Evolutionary conservation across 2,329 filamentous ascomycete genomes (phyloP), one percentile per base, ranked within the genome.

Genomic region (Fusarium cyanostomum): DNA sequence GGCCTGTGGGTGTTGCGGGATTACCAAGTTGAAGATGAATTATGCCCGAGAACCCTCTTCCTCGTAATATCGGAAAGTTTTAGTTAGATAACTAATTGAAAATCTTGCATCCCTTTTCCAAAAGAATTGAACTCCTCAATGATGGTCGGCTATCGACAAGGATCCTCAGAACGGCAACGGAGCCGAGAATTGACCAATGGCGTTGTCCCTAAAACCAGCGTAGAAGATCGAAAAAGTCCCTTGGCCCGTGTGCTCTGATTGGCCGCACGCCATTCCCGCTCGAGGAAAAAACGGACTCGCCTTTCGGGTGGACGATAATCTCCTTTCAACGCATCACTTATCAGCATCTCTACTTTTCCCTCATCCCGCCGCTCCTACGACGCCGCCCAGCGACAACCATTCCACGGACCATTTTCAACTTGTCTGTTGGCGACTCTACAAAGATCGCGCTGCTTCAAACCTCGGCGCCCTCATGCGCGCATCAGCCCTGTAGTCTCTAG

Each of bases 281-380:
- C 45, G 31, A 55, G 56, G 51, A 63, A 70, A 70, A 70, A 71
- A 68, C 54, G 64, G 61, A 56, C 62, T 62, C 39, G 61, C 51
- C 62, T 53, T 27, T 51, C 31, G 46, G 52, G 21, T 52, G 30
- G 37, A 52, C 35, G 26, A 44, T 35, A 41, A 52, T 44, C 49
- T 62, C 43, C 35, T 59, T 55, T 52, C 21, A 38, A 66, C 46
- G 51, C 38, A 57, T 56, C 54, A 56, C 18, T 57, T 45, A 51
- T 54, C 51, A 33, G 13, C 56, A 62, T 67, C 56, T 62, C 48
- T 45, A 49, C 37, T 43, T 35, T 21, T 31, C 21, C 42, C 18
- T 33, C 48, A 6, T 52, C 35, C 31, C 51, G 21, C 46, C 44
- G 41, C 26, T 27, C 38, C 39, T 12, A 52, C 28, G 31, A 59